Base-by-base conservation (phyloP, 768 basidiomycete species). In the Tulasnella sp. region DNA sequence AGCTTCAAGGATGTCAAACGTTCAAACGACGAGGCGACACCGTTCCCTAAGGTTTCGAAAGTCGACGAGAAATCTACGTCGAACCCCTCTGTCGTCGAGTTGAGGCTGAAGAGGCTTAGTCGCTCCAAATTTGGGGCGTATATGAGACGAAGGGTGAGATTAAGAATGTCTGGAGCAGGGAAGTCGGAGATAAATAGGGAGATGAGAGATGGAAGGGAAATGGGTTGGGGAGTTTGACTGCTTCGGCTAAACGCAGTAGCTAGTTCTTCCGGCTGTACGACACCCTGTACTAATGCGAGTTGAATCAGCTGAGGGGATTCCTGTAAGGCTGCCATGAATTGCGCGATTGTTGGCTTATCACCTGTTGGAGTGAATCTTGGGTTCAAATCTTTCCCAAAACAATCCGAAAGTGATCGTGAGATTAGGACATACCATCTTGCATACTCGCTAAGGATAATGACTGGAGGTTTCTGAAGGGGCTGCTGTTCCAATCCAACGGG, bases 231-330 rank as follows among this genome's bases (percentile, higher is more conserved):
- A 18, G 48, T 51, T 51, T 51, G 48, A 9, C 10, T 20, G 5
- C 48, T 23, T 51, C 48, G 61, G 13, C 32, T 32, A n/a, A 67
- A 67, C 26, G 26, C 61, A 32, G 61, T 11, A 32, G 32, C 15
- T 13, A 67, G 9, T 5, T 35, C 29, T 7, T 67, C 32, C 13
- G 32, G 26, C 15, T 11, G 29, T 7, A 67, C n/a, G 18, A 32
- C 26, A 13, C 61, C 26, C 26, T 32, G 4, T 2, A 32, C 16
- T 13, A 67, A 29, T 32, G n/a, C 10, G 13, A 67, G 26, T 10
- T 15, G 5, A 15, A 29, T 13, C 5, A 67, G 29, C 61, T 67
- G 61, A 96, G 15, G 97, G 92, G 80, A 99, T 97, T 10, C 61
- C 3, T 5, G 13, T 35, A 67, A 18, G 61, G 35, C 15, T 3